Base-by-base conservation (phyloP, 2,329 filamentous ascomycete species). In the Fusarium oligoseptatum region DNA sequence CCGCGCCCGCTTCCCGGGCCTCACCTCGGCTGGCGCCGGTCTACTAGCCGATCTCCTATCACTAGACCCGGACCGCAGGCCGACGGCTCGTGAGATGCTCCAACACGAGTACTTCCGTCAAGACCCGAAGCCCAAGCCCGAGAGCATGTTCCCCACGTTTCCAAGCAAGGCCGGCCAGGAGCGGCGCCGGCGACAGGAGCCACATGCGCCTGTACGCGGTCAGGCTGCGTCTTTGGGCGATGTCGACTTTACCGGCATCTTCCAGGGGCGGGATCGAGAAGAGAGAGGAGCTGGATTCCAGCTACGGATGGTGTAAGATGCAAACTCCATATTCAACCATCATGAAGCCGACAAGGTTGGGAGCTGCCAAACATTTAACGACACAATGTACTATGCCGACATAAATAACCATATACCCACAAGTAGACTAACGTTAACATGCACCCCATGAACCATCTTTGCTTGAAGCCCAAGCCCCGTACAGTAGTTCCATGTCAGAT, bases 131-230 rank as follows among this genome's bases (percentile, higher is more conserved):
- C 94, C 95, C 2, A 98, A 98, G 84, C 92, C 93, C 9, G 93
- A 94, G 81, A 93, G 93, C 78, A 93, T 99, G 92, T 98, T 99
- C 81, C 97, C 97, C 3, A 98, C 97, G 0, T 99, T 98, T 81
- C 97, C 97, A 0, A 97, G 94, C 78, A 98, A 97, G 83, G 97
- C 97, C 0, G 95, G 95, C 2, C 93, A 97, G 86, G 97, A 99
- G 86, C 93, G 92, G 80, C 87, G 95, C 76, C 87, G 94, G 73
- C 87, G 90, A 41, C 87, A 90, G 69, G 91, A 92, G 70, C 97
- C 97, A 1, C 92, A 95, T 82, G 97, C 97, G 8, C 97, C 97
- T 0, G 90, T 89, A 43, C 87, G 96, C 36, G 95, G 95, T 0
- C 91, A 93, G 67, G 90, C 90, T 2, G 86, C 88, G 1, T 85